Evolutionary conservation across 2,329 filamentous ascomycete species (phyloP).

Genomic region (Coniella lustricola): DNA sequence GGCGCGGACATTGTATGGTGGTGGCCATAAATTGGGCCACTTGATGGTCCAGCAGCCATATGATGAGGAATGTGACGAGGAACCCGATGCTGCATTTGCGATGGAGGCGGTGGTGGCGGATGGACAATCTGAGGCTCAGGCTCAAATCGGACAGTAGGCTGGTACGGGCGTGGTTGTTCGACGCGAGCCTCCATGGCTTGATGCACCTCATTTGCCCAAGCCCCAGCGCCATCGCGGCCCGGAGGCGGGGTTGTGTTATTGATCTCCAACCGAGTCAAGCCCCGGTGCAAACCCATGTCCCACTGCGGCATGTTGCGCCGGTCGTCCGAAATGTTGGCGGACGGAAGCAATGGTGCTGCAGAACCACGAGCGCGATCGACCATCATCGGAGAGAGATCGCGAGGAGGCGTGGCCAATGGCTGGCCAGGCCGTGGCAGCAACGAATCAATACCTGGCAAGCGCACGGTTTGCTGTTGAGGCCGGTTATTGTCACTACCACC

Average conservation of each 20-base stretch:
- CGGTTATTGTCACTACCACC: slow-evolving; percentile 33
- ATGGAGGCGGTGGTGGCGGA: slow-evolving; percentile 14
- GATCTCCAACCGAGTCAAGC: slow-evolving; percentile 61
- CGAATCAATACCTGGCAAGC: slow-evolving; percentile 84
- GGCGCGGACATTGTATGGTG: slow-evolving; percentile 57
- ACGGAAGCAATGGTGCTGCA: slow-evolving; percentile 24
- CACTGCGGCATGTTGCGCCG: slow-evolving; percentile 49
- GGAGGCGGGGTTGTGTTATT: slow-evolving; percentile 33
- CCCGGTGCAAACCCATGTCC: slow-evolving; percentile 60
- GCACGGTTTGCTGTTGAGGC: slow-evolving; percentile 53
- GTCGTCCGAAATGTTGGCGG: slow-evolving; percentile 34
- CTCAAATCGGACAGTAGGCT: slow-evolving; percentile 49
- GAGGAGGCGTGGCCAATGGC: slow-evolving; percentile 54
- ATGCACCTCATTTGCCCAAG: slow-evolving; percentile 51
- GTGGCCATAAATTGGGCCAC: slow-evolving; percentile 27
- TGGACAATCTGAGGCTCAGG: slow-evolving; percentile 33
- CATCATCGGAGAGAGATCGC: slow-evolving; percentile 69
- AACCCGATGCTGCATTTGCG: neutral
- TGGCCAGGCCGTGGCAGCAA: slow-evolving; percentile 70
- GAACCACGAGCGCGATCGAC: slow-evolving; percentile 47
- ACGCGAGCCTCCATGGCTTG: slow-evolving; percentile 48
- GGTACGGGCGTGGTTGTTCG: slow-evolving; percentile 40
- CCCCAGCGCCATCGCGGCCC: slow-evolving; percentile 43
- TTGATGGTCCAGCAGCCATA: neutral
- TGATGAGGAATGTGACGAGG: too few species aligned